These are phyloP conservation scores for Prunus mume DNA, from an alignment of 306 rosid species.

Conservation along the genomic window DNA sequence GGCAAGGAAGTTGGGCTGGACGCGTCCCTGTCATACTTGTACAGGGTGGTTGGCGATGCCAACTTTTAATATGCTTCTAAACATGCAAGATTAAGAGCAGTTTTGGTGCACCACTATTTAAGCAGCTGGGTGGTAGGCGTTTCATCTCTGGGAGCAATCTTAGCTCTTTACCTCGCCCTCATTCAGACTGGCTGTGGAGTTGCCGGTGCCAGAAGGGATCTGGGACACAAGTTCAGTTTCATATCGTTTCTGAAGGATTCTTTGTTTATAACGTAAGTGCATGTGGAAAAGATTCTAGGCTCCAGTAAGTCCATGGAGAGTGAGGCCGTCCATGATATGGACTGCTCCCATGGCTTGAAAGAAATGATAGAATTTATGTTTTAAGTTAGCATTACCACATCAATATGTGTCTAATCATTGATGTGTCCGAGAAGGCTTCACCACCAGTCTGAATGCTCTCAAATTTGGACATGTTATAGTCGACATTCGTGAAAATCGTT, in stretches of 20 bases:
- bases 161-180: constrained; percentile 35
- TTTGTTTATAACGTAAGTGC: neutral
- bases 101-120: constrained; percentile 32
- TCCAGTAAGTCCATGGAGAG: neutral
- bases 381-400: neutral
- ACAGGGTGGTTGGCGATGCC: constrained; percentile 27
- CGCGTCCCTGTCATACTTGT: constrained; percentile 29
- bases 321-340: neutral
- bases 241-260: neutral
- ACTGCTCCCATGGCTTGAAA: neutral
- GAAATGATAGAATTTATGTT: neutral
- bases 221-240: neutral
- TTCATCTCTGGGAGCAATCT: constrained; percentile 34
- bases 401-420: neutral
- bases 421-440: no score
- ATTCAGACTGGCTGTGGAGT: constrained; percentile 27
- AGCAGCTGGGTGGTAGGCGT: constrained; percentile 42
- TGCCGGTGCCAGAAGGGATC: neutral
- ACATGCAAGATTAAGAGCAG: constrained; percentile 25
- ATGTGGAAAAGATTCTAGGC: neutral
- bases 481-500: no score
- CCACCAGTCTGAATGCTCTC: no score
- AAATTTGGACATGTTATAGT: no score
- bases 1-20: constrained; percentile 31
- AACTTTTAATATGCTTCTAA: constrained; percentile 7